Conservation (phyloP, 1,139 yeast genomes). For the Debaryomycetaceae sp. region DNA sequence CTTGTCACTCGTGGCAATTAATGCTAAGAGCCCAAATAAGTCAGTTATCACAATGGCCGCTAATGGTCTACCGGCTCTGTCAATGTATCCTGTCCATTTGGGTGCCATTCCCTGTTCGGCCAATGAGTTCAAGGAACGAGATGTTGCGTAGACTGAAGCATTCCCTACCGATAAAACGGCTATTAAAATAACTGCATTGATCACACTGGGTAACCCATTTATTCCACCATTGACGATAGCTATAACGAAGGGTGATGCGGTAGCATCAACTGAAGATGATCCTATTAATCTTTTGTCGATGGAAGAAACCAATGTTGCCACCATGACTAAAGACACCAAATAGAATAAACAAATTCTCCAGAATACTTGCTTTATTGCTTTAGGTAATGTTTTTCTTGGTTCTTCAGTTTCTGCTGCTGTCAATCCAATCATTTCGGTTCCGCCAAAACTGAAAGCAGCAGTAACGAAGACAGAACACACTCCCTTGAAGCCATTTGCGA, state of each 20-base stretch:
- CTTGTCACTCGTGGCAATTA: constrained; percentile 24
- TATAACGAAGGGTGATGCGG: constrained; percentile 61
- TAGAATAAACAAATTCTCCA: constrained; percentile 29
- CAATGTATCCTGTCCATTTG: constrained; percentile 24
- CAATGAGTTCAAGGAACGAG: constrained; percentile 31
- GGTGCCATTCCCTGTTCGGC: constrained; percentile 37
- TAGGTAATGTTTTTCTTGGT: constrained; percentile 30
- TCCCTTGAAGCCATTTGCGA: constrained; percentile 23
- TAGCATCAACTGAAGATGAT: constrained; percentile 35
- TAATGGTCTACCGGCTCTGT: constrained; percentile 32
- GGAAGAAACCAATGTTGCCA: constrained; percentile 33
- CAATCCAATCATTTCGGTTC: constrained; percentile 30
- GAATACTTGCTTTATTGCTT: constrained; percentile 31
- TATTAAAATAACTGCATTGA: constrained; percentile 48
- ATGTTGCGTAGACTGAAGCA: constrained; percentile 33
- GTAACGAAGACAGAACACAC: constrained; percentile 27
- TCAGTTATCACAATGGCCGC: constrained; percentile 25
- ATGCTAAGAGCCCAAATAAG: constrained; percentile 25
- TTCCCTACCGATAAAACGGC: constrained; percentile 43
- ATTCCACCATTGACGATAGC: constrained; percentile 54
- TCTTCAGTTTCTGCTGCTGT: constrained; percentile 32
- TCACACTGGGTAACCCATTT: constrained; percentile 50
- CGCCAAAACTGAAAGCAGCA: constrained; percentile 25
- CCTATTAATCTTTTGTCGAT: constrained; percentile 29
- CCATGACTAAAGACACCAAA: constrained; percentile 30